Evolutionary conservation across 306 rosid genomes (phyloP).

Genomic region (Lotus japonicus): DNA sequence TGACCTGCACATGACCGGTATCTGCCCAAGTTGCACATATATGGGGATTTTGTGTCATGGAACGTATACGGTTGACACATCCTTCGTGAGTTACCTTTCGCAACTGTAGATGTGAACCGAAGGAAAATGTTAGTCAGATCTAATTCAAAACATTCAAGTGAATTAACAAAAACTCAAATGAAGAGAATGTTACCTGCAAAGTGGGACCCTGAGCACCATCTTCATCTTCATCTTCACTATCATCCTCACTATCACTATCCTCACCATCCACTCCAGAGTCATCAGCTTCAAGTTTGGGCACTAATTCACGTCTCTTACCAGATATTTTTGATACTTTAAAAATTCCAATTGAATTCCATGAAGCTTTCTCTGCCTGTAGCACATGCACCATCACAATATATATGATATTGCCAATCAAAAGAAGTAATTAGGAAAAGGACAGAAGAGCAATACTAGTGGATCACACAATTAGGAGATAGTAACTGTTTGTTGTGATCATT

Average conservation of each 20-base stretch:
- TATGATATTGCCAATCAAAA: not conserved
- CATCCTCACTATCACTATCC: slow-evolving; percentile 60
- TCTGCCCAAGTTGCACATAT: slow-evolving; percentile 96
- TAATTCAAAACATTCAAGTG: slow-evolving; percentile 4
- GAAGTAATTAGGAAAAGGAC: not conserved
- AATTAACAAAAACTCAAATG: not conserved
- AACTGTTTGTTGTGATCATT: no score
- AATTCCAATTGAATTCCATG: slow-evolving; percentile 78
- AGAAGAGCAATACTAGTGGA: slow-evolving; percentile 9
- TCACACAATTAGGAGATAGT: not conserved
- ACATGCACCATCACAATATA: slow-evolving; percentile 12
- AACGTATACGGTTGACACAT: slow-evolving; percentile 73
- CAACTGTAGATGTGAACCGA: slow-evolving; percentile 44
- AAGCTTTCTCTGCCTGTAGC: slow-evolving; percentile 73
- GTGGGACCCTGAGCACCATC: slow-evolving; percentile 40
- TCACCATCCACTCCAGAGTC: slow-evolving; percentile 65
- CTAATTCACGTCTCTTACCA: slow-evolving; percentile 72
- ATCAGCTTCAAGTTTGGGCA: slow-evolving; percentile 51
- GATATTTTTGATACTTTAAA: slow-evolving; percentile 73
- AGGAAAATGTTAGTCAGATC: not conserved
- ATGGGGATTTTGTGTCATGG: slow-evolving; percentile 85
- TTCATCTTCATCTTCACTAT: slow-evolving; percentile 49
- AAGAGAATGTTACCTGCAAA: slow-evolving; percentile 54
- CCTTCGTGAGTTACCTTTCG: slow-evolving; percentile 83
- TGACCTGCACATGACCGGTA: slow-evolving; percentile 75